Base-by-base conservation (phyloP, 2,329 filamentous ascomycete species). In the Pseudocercospora eumusae region DNA sequence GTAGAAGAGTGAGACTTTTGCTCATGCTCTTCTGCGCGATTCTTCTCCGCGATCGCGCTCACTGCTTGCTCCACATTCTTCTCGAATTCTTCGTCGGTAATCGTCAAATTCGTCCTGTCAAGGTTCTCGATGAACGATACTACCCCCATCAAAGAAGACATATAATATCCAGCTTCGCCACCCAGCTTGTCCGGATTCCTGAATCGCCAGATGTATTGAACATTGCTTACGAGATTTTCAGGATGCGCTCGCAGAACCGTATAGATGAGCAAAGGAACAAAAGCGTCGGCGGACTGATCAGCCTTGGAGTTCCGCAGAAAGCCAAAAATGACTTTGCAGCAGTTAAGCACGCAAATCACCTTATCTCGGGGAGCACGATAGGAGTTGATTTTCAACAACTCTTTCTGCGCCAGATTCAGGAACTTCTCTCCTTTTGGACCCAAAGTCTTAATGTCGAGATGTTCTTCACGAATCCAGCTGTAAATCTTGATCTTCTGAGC, bases 311-410 rank as follows among this genome's bases (percentile, higher is more conserved):
- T 96, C 68, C 93, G 93, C 57, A 99, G 81, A 54, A 96, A 86
- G 18, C 93, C 95, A 76, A 99, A 98, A 66, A 99, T 98, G 66
- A 99, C 96, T 78, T 99, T 99, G 85, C 95, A 99, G 79, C 93
- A 97, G 78, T 99, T 99, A 60, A 99, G 80, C 50, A 98, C 92
- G 76, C 95, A 99, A 55, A 99, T 98, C 59, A 99, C 95, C 78
- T 99, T 99, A 80, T 99, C 95, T 70, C 95, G 83, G 3, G 95
- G 95, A n/a, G 95, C 95, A 68, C 96, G 87, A 74, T 99, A 99
- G 8, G 91, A 95, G 73, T 93, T 96, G 73, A 99, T 97, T 76
- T 99, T 99, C 40, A 96, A 79, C 13, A 99, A 82, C 77, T 99
- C 95, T 84, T 96, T 91, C 73, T 97, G 92, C 20, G 95, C 95